Evolutionary conservation across 768 basidiomycete genomes (phyloP).

Genomic region (Dioszegia crocea): DNA sequence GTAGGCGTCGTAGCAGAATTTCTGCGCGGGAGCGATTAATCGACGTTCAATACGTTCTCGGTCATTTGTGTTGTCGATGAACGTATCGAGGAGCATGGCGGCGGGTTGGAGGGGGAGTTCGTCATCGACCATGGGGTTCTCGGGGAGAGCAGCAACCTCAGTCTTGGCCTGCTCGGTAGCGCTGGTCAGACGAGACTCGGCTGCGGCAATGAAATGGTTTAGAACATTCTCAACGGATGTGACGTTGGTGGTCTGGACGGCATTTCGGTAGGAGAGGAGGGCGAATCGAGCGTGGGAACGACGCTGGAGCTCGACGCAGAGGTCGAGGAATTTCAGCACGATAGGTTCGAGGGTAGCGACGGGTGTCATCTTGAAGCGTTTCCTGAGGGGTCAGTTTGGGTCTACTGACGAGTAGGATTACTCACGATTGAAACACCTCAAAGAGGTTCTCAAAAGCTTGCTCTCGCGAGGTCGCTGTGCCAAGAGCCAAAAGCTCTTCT

Average conservation of each 20-base stretch:
- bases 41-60: slow-evolving; percentile 92
- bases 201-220: slow-evolving; percentile 64
- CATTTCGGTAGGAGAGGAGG: slow-evolving; percentile 96
- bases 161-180: slow-evolving; percentile 51
- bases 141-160: slow-evolving; percentile 41
- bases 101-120: slow-evolving; percentile 94
- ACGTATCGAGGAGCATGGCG: slow-evolving; percentile 81
- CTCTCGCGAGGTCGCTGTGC: slow-evolving; percentile 44
- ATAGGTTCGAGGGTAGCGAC: slow-evolving; percentile 87
- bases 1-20: slow-evolving; percentile 98
- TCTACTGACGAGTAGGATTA: not conserved
- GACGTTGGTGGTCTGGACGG: slow-evolving; percentile 88
- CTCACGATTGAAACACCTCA: slow-evolving; percentile 49
- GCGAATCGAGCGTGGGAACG: slow-evolving; percentile 91
- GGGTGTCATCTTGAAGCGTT: slow-evolving; percentile 89
- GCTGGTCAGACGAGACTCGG: slow-evolving; percentile 46
- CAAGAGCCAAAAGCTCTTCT: slow-evolving; percentile 48
- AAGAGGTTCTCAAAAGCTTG: slow-evolving; percentile 48
- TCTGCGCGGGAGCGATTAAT: slow-evolving; percentile 93
- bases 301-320: slow-evolving; percentile 92
- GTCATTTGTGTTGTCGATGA: slow-evolving; percentile 60
- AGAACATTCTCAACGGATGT: slow-evolving; percentile 88
- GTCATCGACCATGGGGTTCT: slow-evolving; percentile 70
- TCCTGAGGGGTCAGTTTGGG: slow-evolving; percentile 47
- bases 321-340: slow-evolving; percentile 89